Base-by-base conservation (phyloP, 2,329 filamentous ascomycete genomes). In the Beauveria varroae region DNA sequence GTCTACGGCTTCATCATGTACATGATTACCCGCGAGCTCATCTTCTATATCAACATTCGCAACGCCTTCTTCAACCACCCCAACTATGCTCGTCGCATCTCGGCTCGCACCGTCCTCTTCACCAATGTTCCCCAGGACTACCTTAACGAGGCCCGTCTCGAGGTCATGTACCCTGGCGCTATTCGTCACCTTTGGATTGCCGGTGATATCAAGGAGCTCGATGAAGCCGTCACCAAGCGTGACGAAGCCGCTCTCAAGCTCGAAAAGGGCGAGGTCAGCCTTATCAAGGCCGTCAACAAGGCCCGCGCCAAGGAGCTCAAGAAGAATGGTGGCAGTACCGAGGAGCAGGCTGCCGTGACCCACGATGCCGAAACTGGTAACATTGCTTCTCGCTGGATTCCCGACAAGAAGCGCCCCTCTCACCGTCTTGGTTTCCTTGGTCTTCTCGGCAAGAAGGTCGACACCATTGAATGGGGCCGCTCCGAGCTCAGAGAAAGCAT, bases 21-120 rank as follows among this genome's bases (percentile, higher is more conserved):
- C 74, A 90, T 91, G 69, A 86, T 99, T 60, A 91, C 91, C 34
- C 86, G 95, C 64, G 95, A 99, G 74, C 87, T 87, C 70, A 88
- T 99, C 68, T 98, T 88, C 81, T 96, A 92, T 75, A 89, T 97
- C 78, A 96, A 96, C 69, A 76, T 98, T 57, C 89, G 93, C 65
- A 93, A 98, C 75, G 93, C 93, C 0, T 97, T 96, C 75, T 84
- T 96, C 46, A 83, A 96, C 60, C 93, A 91, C 12, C 91, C 92
- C 12, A 80, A 90, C 53, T 96, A 96, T 72, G 84, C 91, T 58
- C 88, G 87, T 69, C 89, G 93, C 62, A 86, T 97, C 51, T 97
- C 93, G 2, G 93, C 93, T 2, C 86, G 91, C 59, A 97, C 93
- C 1, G 89, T 98, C 1, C 85, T 99, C 14, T 92, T 96, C 73